Base-by-base conservation (phyloP, 257 asterid genomes). In the Plectranthus barbatus region DNA sequence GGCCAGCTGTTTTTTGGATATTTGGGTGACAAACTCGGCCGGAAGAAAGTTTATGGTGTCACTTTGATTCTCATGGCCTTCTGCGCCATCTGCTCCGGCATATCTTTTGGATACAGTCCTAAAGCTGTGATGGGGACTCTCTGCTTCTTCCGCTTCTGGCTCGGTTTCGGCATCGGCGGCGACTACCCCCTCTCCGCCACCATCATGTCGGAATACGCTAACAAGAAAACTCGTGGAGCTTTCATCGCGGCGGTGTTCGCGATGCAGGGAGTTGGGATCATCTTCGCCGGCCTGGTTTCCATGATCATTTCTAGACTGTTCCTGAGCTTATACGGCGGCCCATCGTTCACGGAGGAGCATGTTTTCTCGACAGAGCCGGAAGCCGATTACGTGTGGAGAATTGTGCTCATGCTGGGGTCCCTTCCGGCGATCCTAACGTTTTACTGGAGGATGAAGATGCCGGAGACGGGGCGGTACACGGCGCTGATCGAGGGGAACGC, bases 201-300 rank as follows among this genome's bases (percentile, higher is more conserved):
- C n/a, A n/a, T n/a, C n/a, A n/a, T n/a, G n/a, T n/a, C n/a, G n/a
- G n/a, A n/a, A n/a, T n/a, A n/a, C n/a, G n/a, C n/a, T n/a, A n/a
- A n/a, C n/a, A n/a, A n/a, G n/a, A n/a, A n/a, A n/a, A n/a, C n/a
- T n/a, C n/a, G n/a, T n/a, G n/a, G n/a, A n/a, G n/a, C n/a, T n/a
- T n/a, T n/a, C n/a, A n/a, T n/a, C n/a, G n/a, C n/a, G n/a, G n/a
- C n/a, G n/a, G n/a, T n/a, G n/a, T n/a, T n/a, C n/a, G n/a, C 59
- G 58, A 70, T 70, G 75, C 75, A 70, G 41, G 70, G 69, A 1
- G 50, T 68, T 19, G 73, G 73, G 23, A 48, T 48, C 36, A 29
- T 68, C 9, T 47, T 50, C 0, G 73, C 54, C 3, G 73, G 73
- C 7, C 29, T 48, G 20, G 33, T 68, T 15, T 47, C 67, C 0